A percentile compares a stretch with the other conserved stretches of the same genome.
phyloP scores from a whole-genome alignment of 2,329 filamentous ascomycete genomes.

The Penicillium aurantiogriseum region DNA sequence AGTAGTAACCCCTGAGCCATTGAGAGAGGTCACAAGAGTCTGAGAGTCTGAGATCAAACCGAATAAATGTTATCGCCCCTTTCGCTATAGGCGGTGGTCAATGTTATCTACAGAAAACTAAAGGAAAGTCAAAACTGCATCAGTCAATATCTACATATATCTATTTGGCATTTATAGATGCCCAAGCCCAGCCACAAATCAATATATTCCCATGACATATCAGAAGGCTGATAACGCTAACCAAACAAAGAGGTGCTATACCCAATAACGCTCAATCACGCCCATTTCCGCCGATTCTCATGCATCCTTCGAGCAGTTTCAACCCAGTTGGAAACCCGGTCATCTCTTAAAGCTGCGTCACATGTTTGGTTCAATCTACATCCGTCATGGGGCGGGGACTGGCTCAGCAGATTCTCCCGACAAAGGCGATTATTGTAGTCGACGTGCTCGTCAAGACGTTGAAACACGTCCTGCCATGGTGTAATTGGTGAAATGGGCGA shows the following conservation, averaged over 20 bases:
- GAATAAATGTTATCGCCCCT: neutral
- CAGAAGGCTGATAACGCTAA: neutral
- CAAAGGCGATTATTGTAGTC: neutral
- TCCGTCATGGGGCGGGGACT: slow-evolving; percentile 31
- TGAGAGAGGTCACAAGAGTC: neutral
- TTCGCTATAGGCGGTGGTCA: neutral
- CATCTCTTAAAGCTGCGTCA: slow-evolving; percentile 8
- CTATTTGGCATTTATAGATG: neutral
- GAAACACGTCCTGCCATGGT: neutral
- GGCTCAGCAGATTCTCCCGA: slow-evolving; percentile 8
- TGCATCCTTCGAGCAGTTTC: slow-evolving; percentile 25
- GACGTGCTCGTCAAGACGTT: neutral
- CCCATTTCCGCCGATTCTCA: neutral
- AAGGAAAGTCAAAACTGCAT: neutral
- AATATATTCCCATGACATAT: neutral
- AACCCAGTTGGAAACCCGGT: slow-evolving; percentile 24
- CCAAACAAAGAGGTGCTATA: neutral
- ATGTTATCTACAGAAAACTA: neutral
- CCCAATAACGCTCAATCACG: neutral
- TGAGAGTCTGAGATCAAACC: neutral
- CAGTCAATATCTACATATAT: neutral
- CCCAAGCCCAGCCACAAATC: neutral
- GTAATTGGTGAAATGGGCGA: slow-evolving; percentile 1
- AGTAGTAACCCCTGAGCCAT: neutral
- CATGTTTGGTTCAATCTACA: slow-evolving; percentile 17